phyloP scores from a whole-genome alignment of 2,329 filamentous ascomycete species.

The Fusarium irregulare region DNA sequence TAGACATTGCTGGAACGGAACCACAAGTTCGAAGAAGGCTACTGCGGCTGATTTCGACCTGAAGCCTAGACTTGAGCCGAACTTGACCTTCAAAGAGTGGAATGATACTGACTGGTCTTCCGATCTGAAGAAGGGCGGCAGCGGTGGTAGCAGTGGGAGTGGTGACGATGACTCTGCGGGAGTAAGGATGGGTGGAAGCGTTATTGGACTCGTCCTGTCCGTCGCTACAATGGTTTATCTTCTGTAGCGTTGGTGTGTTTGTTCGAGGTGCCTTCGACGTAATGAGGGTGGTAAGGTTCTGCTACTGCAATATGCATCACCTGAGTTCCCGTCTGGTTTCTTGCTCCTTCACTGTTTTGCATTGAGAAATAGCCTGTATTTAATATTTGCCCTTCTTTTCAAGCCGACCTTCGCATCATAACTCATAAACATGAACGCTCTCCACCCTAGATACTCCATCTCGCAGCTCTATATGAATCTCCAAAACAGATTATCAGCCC shows the following conservation, averaged over 20 bases:
- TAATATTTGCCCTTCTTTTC: background rate
- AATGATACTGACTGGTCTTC: constrained; percentile 34
- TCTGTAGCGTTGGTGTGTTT: background rate
- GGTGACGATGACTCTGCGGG: constrained; percentile 1
- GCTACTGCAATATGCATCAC: background rate
- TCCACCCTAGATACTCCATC: background rate
- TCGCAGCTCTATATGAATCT: background rate
- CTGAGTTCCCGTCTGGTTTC: background rate
- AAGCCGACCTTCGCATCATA: background rate
- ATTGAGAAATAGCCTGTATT: background rate
- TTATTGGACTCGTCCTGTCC: background rate
- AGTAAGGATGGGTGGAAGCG: background rate
- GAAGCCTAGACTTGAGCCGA: constrained; percentile 33
- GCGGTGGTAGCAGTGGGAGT: no score
- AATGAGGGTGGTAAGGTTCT: background rate
- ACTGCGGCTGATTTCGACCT: constrained; percentile 34
- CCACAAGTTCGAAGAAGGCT: constrained; percentile 13
- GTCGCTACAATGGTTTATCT: background rate
- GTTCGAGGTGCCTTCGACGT: background rate
- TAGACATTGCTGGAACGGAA: constrained; percentile 45
- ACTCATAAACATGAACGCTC: background rate
- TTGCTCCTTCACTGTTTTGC: background rate
- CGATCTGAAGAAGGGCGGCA: background rate
- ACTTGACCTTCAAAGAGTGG: constrained; percentile 41
- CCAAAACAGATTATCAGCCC: background rate